A percentile compares a stretch with the other conserved stretches of the same genome.
Evolutionary conservation across 805 yeast genomes (phyloP).

Genomic region (Nakazawaea laoshanensis): DNA sequence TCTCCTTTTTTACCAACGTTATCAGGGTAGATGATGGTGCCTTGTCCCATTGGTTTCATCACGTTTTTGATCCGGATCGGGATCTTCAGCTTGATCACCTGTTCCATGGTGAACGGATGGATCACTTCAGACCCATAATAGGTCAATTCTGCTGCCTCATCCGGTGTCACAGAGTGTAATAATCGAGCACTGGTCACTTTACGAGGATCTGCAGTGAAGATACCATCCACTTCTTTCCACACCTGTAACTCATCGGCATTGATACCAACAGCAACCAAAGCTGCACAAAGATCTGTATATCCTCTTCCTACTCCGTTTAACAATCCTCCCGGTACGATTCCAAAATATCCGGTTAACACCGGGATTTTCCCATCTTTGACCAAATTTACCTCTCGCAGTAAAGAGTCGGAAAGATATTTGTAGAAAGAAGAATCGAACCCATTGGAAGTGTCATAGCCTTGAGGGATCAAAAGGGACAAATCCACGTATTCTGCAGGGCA

Average conservation of each 20-base stretch:
- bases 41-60: slow-evolving; percentile 85
- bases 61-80: slow-evolving; percentile 97
- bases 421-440: slow-evolving; percentile 67
- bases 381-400: slow-evolving; percentile 40
- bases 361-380: slow-evolving; percentile 49
- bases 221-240: slow-evolving; percentile 99
- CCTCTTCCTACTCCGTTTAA: slow-evolving; percentile 94
- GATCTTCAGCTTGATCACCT: slow-evolving; percentile 89
- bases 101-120: slow-evolving; percentile 99
- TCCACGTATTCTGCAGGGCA: slow-evolving; percentile 72
- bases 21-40: slow-evolving; percentile 92
- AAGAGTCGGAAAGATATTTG: slow-evolving; percentile 39
- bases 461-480: slow-evolving; percentile 63
- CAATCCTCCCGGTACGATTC: slow-evolving; percentile 92
- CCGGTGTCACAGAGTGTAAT: slow-evolving; percentile 86
- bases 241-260: slow-evolving; percentile 92
- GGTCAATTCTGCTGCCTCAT: slow-evolving; percentile 96
- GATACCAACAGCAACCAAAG: slow-evolving; percentile 87
- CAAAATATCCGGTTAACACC: slow-evolving; percentile 93
- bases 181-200: slow-evolving; percentile 87
- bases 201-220: slow-evolving; percentile 96
- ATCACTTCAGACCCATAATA: slow-evolving; percentile 97
- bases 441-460: slow-evolving; percentile 42
- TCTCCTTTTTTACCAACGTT: slow-evolving; percentile 80
- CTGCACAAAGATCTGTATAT: slow-evolving; percentile 96